These are phyloP conservation scores for Cokeromyces recurvatus DNA, from an alignment of 371 early-diverging fungal species.

Conservation along the genomic window DNA sequence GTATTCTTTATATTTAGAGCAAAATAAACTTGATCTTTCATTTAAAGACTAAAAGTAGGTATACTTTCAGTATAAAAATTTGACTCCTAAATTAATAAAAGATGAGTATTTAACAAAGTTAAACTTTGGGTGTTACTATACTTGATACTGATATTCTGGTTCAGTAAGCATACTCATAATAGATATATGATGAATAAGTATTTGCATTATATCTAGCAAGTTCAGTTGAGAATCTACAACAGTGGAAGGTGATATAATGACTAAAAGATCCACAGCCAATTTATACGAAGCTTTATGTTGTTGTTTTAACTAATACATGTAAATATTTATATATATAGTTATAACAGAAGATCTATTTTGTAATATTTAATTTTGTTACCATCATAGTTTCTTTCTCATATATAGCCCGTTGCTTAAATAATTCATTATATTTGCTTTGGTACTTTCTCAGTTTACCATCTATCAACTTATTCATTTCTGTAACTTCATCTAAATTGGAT, in stretches of 20 bases:
- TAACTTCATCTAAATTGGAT: no score
- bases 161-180: conserved; percentile 7
- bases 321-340: conserved; percentile 3
- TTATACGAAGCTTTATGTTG: no score
- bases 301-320: no score
- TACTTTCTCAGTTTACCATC: not conserved
- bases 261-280: conserved; percentile 1
- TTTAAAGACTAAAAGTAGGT: no score
- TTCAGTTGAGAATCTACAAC: not conserved
- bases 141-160: not conserved
- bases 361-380: not conserved
- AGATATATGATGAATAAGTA: conserved; percentile 1
- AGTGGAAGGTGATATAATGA: conserved; percentile 1
- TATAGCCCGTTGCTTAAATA: not conserved
- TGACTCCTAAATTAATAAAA: no score
- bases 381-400: conserved; percentile 2
- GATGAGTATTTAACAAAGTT: no score
- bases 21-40: no score
- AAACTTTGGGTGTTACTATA: not conserved
- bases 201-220: conserved; percentile 11
- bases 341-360: conserved; percentile 1
- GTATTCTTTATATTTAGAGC: no score
- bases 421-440: not conserved
- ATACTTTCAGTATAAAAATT: no score
- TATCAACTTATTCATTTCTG: no score